Conservation (phyloP, 192 early-diverging fungal species). For the Gamsiella multidivaricata region DNA sequence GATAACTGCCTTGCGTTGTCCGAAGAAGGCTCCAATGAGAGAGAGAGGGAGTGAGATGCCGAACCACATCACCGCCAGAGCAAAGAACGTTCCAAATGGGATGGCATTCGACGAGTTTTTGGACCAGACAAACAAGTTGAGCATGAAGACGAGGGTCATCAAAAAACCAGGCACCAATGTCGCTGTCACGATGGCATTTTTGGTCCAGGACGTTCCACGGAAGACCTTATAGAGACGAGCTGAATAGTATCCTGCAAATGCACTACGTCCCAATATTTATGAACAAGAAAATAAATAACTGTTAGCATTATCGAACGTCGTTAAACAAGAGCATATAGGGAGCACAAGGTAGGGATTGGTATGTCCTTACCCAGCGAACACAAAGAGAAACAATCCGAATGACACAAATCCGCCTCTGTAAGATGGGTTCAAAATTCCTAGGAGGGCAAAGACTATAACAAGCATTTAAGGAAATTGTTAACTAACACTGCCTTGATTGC, state of each 20-base stretch:
- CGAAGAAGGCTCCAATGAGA: conserved; percentile 88
- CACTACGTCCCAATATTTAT: conserved; percentile 40
- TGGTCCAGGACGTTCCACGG: conserved; percentile 74
- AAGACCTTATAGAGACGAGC: conserved; percentile 78
- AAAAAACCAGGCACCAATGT: conserved; percentile 67
- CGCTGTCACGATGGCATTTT: conserved; percentile 74
- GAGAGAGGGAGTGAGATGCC: conserved; percentile 82
- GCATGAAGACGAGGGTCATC: conserved; percentile 71
- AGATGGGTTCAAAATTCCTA: conserved; percentile 72
- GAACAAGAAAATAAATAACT: neutral
- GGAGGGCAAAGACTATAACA: conserved; percentile 59
- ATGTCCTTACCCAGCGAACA: conserved; percentile 62
- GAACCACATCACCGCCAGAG: conserved; percentile 84
- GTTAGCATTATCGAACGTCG: neutral
- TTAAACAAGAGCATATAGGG: too few relatives aligned
- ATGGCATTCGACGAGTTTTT: conserved; percentile 89
- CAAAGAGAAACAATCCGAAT: conserved; percentile 64
- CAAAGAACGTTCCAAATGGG: conserved; percentile 88
- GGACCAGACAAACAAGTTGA: conserved; percentile 91
- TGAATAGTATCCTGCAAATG: conserved; percentile 74
- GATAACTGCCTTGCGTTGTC: conserved; percentile 78
- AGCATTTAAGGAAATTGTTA: neutral
- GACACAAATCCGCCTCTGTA: conserved; percentile 73
- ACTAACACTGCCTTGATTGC: neutral
- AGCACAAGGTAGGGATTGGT: too few relatives aligned